Evolutionary conservation across 2,329 filamentous ascomycete genomes (phyloP).

Genomic region (Dendrostoma leiphaemia): DNA sequence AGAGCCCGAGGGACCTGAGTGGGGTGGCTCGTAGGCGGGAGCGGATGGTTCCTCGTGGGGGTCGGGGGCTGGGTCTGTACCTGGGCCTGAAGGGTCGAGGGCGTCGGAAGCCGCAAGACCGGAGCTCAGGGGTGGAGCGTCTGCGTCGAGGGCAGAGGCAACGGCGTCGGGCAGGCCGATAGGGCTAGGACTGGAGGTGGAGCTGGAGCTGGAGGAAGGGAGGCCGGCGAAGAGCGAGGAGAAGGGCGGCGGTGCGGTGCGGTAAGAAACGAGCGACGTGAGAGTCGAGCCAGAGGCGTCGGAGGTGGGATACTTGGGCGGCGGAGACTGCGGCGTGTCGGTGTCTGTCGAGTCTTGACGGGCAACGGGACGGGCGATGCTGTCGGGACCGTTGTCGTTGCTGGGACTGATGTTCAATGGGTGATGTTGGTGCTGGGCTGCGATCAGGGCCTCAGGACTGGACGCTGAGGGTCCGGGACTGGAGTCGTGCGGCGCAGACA

Average conservation of each 20-base stretch:
- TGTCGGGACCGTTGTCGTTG: constrained; percentile 23
- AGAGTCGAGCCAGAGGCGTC: constrained; percentile 50
- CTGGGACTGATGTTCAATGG: too few species aligned
- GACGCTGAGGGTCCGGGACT: constrained; percentile 44
- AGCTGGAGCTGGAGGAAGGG: neutral
- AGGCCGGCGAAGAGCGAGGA: constrained; percentile 56
- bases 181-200: constrained; percentile 14
- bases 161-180: constrained; percentile 26
- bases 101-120: constrained; percentile 32
- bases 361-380: constrained; percentile 25
- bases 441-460: constrained; percentile 32
- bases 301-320: constrained; percentile 58
- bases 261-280: constrained; percentile 27
- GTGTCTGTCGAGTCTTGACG: constrained; percentile 4
- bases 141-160: constrained; percentile 32
- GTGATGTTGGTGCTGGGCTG: constrained; percentile 12
- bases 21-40: constrained; percentile 52
- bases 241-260: constrained; percentile 54
- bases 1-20: constrained; percentile 34
- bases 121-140: constrained; percentile 36
- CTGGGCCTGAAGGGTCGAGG: constrained; percentile 22
- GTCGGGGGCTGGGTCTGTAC: too few species aligned
- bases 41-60: constrained; percentile 38
- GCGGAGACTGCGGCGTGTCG: constrained; percentile 45
- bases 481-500: constrained; percentile 45